Evolutionary conservation across 1,284 basidiomycete species (phyloP), one percentile per base, ranked within the genome.

Genomic region (Jaminaea rosea): DNA sequence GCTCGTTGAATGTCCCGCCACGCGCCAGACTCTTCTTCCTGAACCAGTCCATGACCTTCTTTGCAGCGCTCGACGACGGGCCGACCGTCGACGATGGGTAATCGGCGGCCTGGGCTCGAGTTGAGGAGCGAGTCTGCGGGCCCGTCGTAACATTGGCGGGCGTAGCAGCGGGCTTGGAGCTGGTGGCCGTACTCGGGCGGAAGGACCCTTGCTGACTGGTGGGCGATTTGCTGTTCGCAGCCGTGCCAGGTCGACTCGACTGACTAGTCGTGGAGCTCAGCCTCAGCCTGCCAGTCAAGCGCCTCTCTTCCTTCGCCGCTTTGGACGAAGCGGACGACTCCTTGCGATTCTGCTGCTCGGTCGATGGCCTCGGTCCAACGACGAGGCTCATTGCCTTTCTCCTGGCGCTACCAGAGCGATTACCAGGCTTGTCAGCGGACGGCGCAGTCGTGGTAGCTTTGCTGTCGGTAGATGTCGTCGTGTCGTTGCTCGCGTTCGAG

Each of bases 41-140:
- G 77, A 82, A 82, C 81, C 81, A 82, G 62, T 81, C 80, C 80
- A 82, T 82, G 53, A 82, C 81, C 49, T 79, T 78, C 72, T 81
- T 81, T 24, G 80, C 80, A 26, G 80, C 78, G 46, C 76, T 78
- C 28, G 77, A 78, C 17, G 79, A 79, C 0, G 76, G 61, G 1
- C 66, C 66, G 10, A 63, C 56, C 3, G 65, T 68, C 21, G 66
- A 67, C n/a, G n/a, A n/a, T n/a, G n/a, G n/a, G n/a, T n/a, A n/a
- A n/a, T n/a, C n/a, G n/a, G n/a, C n/a, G n/a, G n/a, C n/a, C n/a
- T n/a, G n/a, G n/a, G 19, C 48, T 48, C 55, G 59, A 62, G 13
- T 62, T 8, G 17, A 6, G 45, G 19, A 26, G 23, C 42, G 47
- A 15, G 36, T 29, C 32, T 41, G 7, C 17, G 29, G 44, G 24